These are phyloP conservation scores for Leucogyrophana mollusca DNA, from an alignment of 768 basidiomycete species.

Conservation along the genomic window DNA sequence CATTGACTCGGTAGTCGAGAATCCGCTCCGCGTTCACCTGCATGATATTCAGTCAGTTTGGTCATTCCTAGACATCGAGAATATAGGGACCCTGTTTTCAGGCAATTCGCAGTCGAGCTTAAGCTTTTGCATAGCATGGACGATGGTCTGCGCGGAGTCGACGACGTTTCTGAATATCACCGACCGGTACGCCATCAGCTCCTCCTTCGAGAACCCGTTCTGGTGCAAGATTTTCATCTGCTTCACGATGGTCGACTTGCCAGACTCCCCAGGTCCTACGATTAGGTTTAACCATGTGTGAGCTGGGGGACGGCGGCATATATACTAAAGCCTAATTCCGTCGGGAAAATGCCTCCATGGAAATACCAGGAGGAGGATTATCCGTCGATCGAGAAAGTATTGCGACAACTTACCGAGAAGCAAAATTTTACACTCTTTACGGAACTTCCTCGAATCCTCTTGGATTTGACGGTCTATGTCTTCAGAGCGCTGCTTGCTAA, in stretches of 20 bases:
- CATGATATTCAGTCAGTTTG: slow-evolving; percentile 18
- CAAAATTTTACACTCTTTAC: slow-evolving; percentile 90
- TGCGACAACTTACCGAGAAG: slow-evolving; percentile 66
- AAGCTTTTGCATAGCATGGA: slow-evolving; percentile 84
- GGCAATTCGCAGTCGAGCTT: slow-evolving; percentile 73
- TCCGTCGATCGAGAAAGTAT: slow-evolving; percentile 5
- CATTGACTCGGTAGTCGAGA: slow-evolving; percentile 51
- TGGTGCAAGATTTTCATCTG: slow-evolving; percentile 99
- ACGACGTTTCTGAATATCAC: slow-evolving; percentile 85
- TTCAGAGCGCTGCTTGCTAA: slow-evolving; percentile 63
- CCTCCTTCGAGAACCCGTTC: slow-evolving; percentile 78
- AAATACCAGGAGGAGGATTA: neutral
- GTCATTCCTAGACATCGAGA: neutral
- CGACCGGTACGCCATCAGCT: slow-evolving; percentile 72
- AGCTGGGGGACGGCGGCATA: neutral
- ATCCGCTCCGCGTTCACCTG: slow-evolving; percentile 56
- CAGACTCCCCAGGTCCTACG: slow-evolving; percentile 92
- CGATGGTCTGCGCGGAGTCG: slow-evolving; percentile 84
- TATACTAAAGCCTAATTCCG: neutral
- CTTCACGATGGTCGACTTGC: slow-evolving; percentile 95
- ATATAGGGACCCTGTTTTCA: slow-evolving; percentile 54
- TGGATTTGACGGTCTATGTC: slow-evolving; percentile 82
- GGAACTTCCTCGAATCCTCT: slow-evolving; percentile 79
- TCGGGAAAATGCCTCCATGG: neutral
- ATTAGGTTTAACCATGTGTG: too few species aligned